These are phyloP conservation scores for Melastoma candidum DNA, from an alignment of 441 rosid genomes.

Conservation along the genomic window DNA sequence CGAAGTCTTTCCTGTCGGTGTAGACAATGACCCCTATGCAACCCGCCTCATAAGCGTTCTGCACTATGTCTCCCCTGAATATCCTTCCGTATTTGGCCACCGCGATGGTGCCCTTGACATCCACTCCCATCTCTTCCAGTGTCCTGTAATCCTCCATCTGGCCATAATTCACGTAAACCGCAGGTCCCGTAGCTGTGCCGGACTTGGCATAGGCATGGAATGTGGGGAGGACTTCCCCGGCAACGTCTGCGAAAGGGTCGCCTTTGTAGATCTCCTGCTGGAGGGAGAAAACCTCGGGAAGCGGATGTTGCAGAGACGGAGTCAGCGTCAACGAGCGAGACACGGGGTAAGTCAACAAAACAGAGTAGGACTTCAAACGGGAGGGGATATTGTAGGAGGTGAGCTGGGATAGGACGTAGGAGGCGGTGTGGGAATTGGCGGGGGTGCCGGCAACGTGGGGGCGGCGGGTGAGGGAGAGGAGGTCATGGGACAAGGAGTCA, in stretches of 20 bases:
- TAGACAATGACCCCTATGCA: conserved; percentile 34
- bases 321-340: conserved; percentile 46
- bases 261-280: conserved; percentile 43
- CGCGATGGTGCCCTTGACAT: conserved; percentile 40
- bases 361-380: conserved; percentile 38
- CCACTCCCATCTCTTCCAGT: conserved; percentile 36
- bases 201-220: conserved; percentile 80
- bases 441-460: conserved; percentile 70
- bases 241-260: conserved; percentile 46
- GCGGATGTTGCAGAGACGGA: conserved; percentile 15
- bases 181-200: conserved; percentile 44
- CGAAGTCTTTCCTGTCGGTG: conserved; percentile 66
- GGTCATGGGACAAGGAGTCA: conserved; percentile 48
- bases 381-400: conserved; percentile 32
- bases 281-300: conserved; percentile 27
- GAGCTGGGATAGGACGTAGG: conserved; percentile 41
- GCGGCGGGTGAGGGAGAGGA: conserved; percentile 59
- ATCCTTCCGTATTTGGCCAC: conserved; percentile 61
- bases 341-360: conserved; percentile 54
- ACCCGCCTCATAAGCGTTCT: conserved; percentile 54
- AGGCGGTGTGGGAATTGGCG: conserved; percentile 63
- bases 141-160: conserved; percentile 47
- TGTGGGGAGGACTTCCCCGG: conserved; percentile 41
- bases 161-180: conserved; percentile 63
- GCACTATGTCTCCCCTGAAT: conserved; percentile 71